Base-by-base conservation (phyloP, 2,329 filamentous ascomycete genomes). In the Colletotrichum incanum region DNA sequence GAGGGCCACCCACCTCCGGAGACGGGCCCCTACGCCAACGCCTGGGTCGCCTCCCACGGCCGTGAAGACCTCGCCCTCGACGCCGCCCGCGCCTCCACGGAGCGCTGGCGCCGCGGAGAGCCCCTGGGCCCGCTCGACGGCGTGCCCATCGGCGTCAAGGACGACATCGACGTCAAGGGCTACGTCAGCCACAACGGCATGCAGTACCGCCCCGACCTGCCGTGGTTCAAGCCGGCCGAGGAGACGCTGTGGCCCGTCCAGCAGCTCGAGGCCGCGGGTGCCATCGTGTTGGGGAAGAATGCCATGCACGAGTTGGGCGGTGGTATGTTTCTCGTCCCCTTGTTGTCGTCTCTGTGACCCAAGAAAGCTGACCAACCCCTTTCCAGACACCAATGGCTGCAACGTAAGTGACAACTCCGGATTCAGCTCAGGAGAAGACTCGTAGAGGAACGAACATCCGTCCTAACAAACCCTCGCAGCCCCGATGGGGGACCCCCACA, bases 251-350 rank as follows among this genome's bases (percentile, higher is more conserved):
- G 93, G 92, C 93, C 93, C 70, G 89, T 94, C 6, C 84, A 85
- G 79, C 90, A 91, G 83, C 88, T 94, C 80, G 88, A 93, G 77
- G 92, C 94, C 71, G 91, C 91, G 0, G 94, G 94, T 1, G 94
- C 92, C 2, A 84, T 97, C 28, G 85, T 94, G 63, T 84, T 95
- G 67, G 94, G 92, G 26, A 95, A 94, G 84, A 89, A 91, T 72
- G 92, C 88, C 62, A 96, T 95, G 93, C 93, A 94, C 80, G 94
- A 94, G 82, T 80, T 95, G 49, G 94, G 94, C 1, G 89, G 93
- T 76, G 85, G 85, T 86, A 73, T 31, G 28, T 31, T 3, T 31
- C 28, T 31, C 72, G 92, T 89, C 3, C 31, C 5, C 2, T 3
- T 83, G 18, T 16, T 76, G 8, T 23, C 18, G 76, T 14, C 20